These are phyloP conservation scores for Salvia miltiorrhiza DNA, from an alignment of 257 asterid species.

Conservation along the genomic window DNA sequence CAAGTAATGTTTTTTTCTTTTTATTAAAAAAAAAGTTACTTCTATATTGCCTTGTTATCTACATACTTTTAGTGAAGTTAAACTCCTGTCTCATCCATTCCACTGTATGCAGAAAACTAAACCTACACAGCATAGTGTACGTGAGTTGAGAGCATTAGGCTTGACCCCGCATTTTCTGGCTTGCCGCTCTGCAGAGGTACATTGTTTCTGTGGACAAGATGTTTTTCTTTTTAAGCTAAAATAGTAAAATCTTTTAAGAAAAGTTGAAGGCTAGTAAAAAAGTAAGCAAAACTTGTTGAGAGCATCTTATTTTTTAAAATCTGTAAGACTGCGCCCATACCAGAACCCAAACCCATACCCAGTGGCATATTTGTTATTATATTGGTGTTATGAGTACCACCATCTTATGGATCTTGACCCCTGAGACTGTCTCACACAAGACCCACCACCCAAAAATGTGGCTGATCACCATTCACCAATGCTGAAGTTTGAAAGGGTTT, in stretches of 20 bases:
- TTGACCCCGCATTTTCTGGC: conserved; percentile 93
- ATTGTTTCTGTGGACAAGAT: background rate
- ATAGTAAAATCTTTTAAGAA: background rate
- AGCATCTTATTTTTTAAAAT: background rate
- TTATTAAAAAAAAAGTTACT: background rate
- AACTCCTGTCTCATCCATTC: conserved; percentile 14
- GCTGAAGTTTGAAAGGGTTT: background rate
- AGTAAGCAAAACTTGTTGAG: background rate
- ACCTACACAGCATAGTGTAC: conserved; percentile 96
- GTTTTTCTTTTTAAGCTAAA: background rate
- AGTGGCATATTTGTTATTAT: background rate
- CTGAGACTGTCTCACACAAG: background rate
- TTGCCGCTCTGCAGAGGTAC: conserved; percentile 90
- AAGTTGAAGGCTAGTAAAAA: background rate
- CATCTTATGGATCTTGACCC: background rate
- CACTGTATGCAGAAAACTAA: conserved; percentile 63
- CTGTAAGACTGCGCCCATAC: background rate
- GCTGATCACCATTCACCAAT: conserved; percentile 6
- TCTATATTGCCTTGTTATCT: background rate
- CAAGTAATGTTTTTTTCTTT: conserved; percentile 57
- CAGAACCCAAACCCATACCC: background rate
- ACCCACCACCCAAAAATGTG: background rate
- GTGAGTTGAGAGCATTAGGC: conserved; percentile 90
- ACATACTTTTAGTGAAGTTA: background rate
- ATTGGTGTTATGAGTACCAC: background rate